phyloP scores from a whole-genome alignment of 805 yeast species.

The Brettanomyces naardenensis region DNA sequence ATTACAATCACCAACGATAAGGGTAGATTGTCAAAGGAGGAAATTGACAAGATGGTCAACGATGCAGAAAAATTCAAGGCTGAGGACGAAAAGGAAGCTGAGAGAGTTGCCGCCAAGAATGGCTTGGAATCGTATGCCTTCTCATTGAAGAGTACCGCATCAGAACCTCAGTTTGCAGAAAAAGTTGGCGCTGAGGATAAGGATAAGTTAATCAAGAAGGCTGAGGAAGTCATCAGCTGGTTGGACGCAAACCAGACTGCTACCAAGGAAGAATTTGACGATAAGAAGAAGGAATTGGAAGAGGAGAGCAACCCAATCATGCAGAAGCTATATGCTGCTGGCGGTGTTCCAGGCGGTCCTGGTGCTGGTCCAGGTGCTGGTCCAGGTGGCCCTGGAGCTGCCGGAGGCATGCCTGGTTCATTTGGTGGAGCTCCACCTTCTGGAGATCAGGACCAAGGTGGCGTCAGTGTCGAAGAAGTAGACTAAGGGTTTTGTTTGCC shows the following conservation, averaged over 20 bases:
- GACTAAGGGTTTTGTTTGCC: conserved; percentile 34
- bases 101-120: conserved; percentile 98
- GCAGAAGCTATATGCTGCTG: conserved; percentile 93
- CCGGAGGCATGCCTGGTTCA: conserved; percentile 73
- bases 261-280: conserved; percentile 83
- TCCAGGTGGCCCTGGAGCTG: conserved; percentile 33
- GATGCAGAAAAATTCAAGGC: conserved; percentile 98
- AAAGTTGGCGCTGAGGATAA: conserved; percentile 34
- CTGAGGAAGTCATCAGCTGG: conserved; percentile 77
- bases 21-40: conserved; percentile 97
- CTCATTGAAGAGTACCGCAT: conserved; percentile 87
- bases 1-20: conserved; percentile 97
- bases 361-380: conserved; percentile 22
- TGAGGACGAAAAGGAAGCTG: conserved; percentile 94
- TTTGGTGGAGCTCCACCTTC: conserved; percentile 21
- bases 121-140: conserved; percentile 97
- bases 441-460: conserved; percentile 24
- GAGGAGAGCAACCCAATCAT: conserved; percentile 92
- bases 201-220: conserved; percentile 64
- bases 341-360: conserved; percentile 73
- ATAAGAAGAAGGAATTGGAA: conserved; percentile 95
- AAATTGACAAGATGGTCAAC: conserved; percentile 93
- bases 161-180: conserved; percentile 78
- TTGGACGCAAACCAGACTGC: conserved; percentile 92
- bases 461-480: conserved; percentile 80